Evolutionary conservation across 768 basidiomycete species (phyloP), one percentile per base, ranked within the genome.

Genomic region (Coprinellus micaceus): DNA sequence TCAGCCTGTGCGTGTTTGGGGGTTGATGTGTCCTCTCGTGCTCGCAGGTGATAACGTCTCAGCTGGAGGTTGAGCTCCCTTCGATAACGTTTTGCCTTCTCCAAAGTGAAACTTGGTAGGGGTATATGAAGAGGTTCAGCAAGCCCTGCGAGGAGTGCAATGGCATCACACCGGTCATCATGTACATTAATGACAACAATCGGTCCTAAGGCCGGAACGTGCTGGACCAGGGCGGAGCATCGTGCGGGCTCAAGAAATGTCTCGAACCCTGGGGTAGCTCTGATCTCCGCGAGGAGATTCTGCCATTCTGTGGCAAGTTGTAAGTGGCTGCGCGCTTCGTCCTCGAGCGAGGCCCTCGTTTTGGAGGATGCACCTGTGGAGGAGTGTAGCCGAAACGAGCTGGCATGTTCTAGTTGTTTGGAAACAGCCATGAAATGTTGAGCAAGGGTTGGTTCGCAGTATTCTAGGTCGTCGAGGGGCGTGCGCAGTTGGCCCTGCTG

Each of bases 401-500:
- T 44, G 6, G 57, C 46, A 21, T 41, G 30, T 50, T 60, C 53
- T 36, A 68, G 49, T 44, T 43, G 57, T 43, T 43, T 51, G 52
- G 61, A 57, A 43, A 65, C 57, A 17, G 29, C n/a, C 22, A 46
- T 4, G 46, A 65, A 28, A 3, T 53, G 13, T 2, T 61, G 49
- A 24, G 63, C 62, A 19, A 66, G 40, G 1, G 36, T 43, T n/a
- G 54, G 55, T 25, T 63, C 5, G 5, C 44, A 29, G 7, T 49
- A 25, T 4, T 52, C 28, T 1, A 69, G 61, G 22, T 56, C 54
- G 48, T 67, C 61, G 4, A 67, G 15, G 0, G 68, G 66, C 1
- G 64, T 63, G 4, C 65, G 61, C 9, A 68, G 57, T n/a, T 64
- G 54, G 17, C 59, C 58, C 1, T 67, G 52, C 40, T 71, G 70